phyloP scores from a whole-genome alignment of 441 rosid species.

The Capsella rubella region DNA sequence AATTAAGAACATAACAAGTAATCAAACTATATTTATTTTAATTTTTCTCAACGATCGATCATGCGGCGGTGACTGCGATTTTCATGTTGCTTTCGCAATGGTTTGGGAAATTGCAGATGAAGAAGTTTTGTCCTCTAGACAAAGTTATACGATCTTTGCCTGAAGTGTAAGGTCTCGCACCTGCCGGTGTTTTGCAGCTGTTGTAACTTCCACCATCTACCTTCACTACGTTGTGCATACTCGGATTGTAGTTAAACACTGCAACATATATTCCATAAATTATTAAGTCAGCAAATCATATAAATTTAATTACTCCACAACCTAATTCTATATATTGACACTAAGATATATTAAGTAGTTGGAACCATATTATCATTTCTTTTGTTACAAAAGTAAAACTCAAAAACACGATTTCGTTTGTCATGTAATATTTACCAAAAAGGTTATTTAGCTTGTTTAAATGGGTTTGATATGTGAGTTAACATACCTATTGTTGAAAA shows the following conservation, averaged over 20 bases:
- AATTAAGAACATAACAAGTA: slow-evolving; percentile 16
- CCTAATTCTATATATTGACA: neutral
- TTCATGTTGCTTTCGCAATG: slow-evolving; percentile 70
- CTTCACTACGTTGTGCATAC: slow-evolving; percentile 56
- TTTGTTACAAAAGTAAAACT: neutral
- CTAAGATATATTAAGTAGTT: neutral
- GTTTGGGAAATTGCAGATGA: slow-evolving; percentile 54
- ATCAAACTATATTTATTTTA: slow-evolving; percentile 14
- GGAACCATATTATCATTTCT: neutral
- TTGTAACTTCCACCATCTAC: slow-evolving; percentile 53
- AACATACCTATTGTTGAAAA: too few species aligned
- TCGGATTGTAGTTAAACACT: slow-evolving; percentile 66
- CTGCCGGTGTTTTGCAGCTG: slow-evolving; percentile 49
- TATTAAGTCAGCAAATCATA: neutral
- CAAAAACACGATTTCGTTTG: slow-evolving; percentile 10
- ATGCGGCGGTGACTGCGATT: slow-evolving; percentile 59
- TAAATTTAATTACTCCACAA: too few species aligned
- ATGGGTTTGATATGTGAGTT: neutral
- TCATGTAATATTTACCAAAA: slow-evolving; percentile 7
- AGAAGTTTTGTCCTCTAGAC: slow-evolving; percentile 55
- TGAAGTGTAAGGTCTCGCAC: slow-evolving; percentile 47
- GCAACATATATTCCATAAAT: slow-evolving; percentile 15
- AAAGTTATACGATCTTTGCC: slow-evolving; percentile 68
- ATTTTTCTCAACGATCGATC: slow-evolving; percentile 21
- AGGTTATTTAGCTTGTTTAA: neutral